A percentile compares a stretch with the other conserved stretches of the same genome.
Conservation (phyloP, 176 grass and related monocot species). For the Calamus simplicifolius region DNA sequence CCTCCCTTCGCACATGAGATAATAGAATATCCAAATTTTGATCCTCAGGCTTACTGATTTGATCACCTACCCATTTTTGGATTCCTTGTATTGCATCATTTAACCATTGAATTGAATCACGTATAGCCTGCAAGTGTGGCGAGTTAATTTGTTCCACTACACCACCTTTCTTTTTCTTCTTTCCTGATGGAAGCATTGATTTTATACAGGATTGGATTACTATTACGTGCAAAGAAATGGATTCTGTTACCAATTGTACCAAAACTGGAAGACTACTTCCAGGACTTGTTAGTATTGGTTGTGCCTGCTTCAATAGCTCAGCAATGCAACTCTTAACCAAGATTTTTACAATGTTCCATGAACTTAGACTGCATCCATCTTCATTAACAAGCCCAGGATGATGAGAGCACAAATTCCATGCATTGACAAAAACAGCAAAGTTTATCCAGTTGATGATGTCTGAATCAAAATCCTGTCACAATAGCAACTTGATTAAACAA, state of each 20-base stretch:
- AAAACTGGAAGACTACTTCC: constrained; percentile 60
- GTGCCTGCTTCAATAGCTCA: constrained; percentile 36
- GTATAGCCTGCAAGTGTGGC: constrained; percentile 49
- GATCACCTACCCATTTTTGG: constrained; percentile 52
- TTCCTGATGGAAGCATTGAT: constrained; percentile 55
- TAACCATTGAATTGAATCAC: constrained; percentile 53
- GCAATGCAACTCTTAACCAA: constrained; percentile 52
- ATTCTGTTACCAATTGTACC: constrained; percentile 61
- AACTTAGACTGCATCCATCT: constrained; percentile 32
- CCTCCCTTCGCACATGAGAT: constrained; percentile 41
- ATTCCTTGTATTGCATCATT: constrained; percentile 31
- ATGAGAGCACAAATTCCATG: constrained; percentile 61
- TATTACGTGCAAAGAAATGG: constrained; percentile 79
- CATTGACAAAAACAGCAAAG: constrained; percentile 89
- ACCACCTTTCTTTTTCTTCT: constrained; percentile 86
- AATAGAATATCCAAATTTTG: constrained; percentile 52
- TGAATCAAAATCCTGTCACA: constrained; percentile 59
- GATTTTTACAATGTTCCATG: constrained; percentile 69
- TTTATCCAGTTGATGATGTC: constrained; percentile 85
- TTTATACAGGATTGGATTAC: constrained; percentile 68
- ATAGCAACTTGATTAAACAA: no score
- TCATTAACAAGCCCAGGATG: constrained; percentile 25
- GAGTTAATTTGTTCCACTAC: constrained; percentile 36
- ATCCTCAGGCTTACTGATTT: constrained; percentile 45
- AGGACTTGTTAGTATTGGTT: constrained; percentile 35